These are phyloP conservation scores for Magnusiomyces ingens DNA, from an alignment of 1,139 yeast species.

Conservation along the genomic window DNA sequence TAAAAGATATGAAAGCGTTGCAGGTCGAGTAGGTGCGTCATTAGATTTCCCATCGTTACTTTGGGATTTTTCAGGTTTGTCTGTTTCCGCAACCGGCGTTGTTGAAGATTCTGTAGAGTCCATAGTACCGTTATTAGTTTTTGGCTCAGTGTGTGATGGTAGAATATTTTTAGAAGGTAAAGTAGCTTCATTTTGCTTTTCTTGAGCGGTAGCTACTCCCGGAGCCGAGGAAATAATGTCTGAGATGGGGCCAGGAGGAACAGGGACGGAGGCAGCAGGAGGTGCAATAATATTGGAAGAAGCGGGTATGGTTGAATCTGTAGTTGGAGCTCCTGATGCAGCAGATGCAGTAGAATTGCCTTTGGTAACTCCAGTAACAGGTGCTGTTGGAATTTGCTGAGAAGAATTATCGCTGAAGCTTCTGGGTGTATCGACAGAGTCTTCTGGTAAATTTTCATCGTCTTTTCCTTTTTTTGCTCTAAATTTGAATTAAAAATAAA, in stretches of 20 bases:
- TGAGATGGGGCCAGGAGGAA: too few species aligned
- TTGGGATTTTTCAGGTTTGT: too few species aligned
- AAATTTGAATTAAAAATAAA: neutral
- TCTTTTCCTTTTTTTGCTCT: neutral
- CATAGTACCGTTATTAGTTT: neutral
- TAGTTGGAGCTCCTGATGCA: too few species aligned
- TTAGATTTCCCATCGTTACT: too few species aligned
- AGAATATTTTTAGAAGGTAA: neutral
- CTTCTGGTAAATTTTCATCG: neutral
- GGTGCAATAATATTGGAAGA: too few species aligned
- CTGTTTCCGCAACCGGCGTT: neutral
- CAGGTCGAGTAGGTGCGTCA: neutral
- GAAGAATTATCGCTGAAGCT: neutral
- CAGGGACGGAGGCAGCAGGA: too few species aligned
- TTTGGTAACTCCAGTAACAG: too few species aligned
- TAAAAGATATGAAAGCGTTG: neutral
- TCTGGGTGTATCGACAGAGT: neutral
- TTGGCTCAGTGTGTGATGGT: neutral
- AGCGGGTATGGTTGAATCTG: too few species aligned
- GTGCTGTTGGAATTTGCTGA: too few species aligned
- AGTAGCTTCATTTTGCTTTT: neutral
- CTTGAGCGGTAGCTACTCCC: neutral
- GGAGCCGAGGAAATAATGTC: too few species aligned
- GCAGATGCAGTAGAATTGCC: too few species aligned
- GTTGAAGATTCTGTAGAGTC: neutral